Evolutionary conservation across 1,284 basidiomycete species (phyloP).

Genomic region (Athelia psychrophila): DNA sequence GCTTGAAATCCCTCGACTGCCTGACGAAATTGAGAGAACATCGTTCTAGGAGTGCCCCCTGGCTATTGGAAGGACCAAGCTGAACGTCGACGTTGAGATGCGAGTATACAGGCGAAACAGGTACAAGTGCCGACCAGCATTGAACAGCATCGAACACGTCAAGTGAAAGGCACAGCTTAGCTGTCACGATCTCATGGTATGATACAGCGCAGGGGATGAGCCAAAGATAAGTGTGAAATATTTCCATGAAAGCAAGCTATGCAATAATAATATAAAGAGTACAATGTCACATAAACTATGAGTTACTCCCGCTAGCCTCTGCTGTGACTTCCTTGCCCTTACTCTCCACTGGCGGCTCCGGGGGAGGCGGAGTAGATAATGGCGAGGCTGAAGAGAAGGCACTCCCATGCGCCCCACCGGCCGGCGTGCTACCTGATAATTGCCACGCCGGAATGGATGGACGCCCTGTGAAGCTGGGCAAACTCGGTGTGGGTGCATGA

Average conservation of each 20-base stretch:
- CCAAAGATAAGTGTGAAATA: no score
- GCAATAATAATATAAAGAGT: no score
- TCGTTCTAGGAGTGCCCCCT: conserved; percentile 18
- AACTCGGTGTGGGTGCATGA: background rate
- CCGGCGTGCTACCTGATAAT: background rate
- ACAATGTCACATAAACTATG: background rate
- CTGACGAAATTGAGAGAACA: conserved; percentile 67
- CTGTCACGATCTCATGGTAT: no score
- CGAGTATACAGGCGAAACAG: no score
- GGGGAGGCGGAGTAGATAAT: background rate
- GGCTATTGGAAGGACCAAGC: background rate
- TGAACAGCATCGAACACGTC: no score
- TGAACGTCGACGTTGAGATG: background rate
- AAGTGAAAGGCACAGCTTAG: no score
- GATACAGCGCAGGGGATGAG: no score
- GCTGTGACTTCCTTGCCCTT: background rate
- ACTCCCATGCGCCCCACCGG: background rate
- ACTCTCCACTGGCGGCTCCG: background rate
- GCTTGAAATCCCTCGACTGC: conserved; percentile 59
- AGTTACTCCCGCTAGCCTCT: background rate
- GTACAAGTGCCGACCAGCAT: no score
- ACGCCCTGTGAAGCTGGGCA: background rate
- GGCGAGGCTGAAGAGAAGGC: background rate
- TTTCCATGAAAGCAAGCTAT: no score
- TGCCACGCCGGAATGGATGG: conserved; percentile 2